Evolutionary conservation across 2,329 filamentous ascomycete genomes (phyloP).

Genomic region (Trichoderma endophyticum): DNA sequence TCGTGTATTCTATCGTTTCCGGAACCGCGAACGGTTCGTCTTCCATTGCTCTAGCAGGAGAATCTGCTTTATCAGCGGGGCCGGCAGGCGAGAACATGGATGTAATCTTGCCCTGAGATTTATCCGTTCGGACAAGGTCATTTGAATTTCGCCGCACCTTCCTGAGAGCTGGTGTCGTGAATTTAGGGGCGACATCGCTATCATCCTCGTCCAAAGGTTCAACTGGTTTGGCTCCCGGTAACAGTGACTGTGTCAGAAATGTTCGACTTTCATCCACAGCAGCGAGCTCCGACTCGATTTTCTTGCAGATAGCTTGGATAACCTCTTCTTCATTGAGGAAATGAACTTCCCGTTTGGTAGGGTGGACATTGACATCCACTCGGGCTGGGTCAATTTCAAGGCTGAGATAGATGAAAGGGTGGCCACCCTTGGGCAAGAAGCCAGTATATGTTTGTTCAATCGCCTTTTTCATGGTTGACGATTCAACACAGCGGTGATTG

Average conservation of each 20-base stretch:
- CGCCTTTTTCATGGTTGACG: slow-evolving; percentile 79
- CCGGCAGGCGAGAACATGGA: slow-evolving; percentile 75
- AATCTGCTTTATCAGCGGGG: slow-evolving; percentile 23
- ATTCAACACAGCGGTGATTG: slow-evolving; percentile 93
- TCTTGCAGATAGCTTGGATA: slow-evolving; percentile 76
- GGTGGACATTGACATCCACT: slow-evolving; percentile 96
- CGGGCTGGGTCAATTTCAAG: slow-evolving; percentile 88
- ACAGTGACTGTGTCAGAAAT: slow-evolving; percentile 88
- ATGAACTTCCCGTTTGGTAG: slow-evolving; percentile 94
- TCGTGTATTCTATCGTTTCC: slow-evolving; percentile 67
- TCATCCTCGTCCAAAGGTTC: slow-evolving; percentile 28
- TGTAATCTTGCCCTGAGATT: slow-evolving; percentile 87
- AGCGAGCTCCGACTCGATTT: slow-evolving; percentile 73
- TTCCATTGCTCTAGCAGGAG: slow-evolving; percentile 18
- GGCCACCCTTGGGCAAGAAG: slow-evolving; percentile 89
- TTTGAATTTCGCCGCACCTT: slow-evolving; percentile 51
- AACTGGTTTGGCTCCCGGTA: slow-evolving; percentile 58
- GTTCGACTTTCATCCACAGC: slow-evolving; percentile 90
- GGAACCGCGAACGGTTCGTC: slow-evolving; percentile 37
- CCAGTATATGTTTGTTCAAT: slow-evolving; percentile 84
- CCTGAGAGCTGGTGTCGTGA: slow-evolving; percentile 37
- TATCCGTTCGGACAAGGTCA: slow-evolving; percentile 86
- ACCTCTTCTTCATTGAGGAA: slow-evolving; percentile 98
- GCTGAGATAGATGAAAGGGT: slow-evolving; percentile 90
- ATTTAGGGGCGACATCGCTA: slow-evolving; percentile 31